Percentiles rank a stretch among this genome's conserved stretches.
These are phyloP conservation scores for Trichoderma parareesei DNA, from an alignment of 495 filamentous ascomycete genomes.

Conservation along the genomic window DNA sequence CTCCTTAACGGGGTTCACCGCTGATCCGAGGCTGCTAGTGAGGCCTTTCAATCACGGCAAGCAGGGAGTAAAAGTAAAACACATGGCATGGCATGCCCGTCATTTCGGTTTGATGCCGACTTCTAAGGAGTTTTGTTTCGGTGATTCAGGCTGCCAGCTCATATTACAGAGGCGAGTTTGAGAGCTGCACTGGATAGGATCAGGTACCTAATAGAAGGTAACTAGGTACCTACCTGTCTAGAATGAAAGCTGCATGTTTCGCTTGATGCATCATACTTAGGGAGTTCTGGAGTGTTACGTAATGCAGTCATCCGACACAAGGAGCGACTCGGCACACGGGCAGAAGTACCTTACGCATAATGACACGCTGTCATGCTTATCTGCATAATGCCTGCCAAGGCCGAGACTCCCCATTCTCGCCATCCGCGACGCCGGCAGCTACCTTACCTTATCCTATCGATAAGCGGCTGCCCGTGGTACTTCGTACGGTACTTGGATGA, in stretches of 20 bases:
- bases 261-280: no score
- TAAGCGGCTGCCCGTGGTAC: background rate
- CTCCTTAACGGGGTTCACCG: constrained; percentile 9
- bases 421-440: background rate
- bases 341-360: background rate
- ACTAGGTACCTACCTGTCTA: no score
- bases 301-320: no score
- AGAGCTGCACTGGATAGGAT: no score
- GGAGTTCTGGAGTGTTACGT: no score
- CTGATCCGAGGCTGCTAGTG: background rate
- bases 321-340: no score
- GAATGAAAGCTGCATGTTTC: no score
- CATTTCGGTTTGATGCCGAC: background rate
- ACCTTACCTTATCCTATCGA: background rate
- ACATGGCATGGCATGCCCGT: background rate
- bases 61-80: background rate
- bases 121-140: no score
- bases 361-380: background rate
- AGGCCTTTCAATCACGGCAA: background rate
- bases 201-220: no score
- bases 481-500: background rate
- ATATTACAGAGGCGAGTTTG: no score
- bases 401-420: no score
- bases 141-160: no score
- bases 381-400: background rate